Percentiles rank a stretch among this genome's conserved stretches.
Evolutionary conservation across 2,329 filamentous ascomycete species (phyloP).

Genomic region (Fusarium sp.): DNA sequence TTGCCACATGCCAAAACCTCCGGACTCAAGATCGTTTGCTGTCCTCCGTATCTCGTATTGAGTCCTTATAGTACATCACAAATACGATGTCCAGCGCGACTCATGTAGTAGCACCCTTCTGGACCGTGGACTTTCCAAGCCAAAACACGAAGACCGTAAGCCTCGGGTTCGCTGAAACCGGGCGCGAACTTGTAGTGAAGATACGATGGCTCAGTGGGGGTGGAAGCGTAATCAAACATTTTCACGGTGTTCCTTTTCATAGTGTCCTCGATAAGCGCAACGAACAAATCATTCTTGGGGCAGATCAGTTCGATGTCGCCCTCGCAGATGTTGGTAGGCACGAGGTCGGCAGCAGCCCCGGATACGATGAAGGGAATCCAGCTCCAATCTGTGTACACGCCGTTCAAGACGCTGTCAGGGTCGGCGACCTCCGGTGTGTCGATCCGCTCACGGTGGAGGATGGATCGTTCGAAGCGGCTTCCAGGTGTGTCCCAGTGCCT

Average conservation of each 20-base stretch:
- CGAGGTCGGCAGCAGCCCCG: neutral
- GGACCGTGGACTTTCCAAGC: neutral
- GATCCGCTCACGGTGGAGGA: neutral
- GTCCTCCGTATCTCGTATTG: neutral
- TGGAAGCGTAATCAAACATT: neutral
- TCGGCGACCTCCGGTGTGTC: neutral
- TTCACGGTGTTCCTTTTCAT: no score
- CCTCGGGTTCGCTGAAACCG: neutral
- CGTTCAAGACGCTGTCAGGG: neutral
- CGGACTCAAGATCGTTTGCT: neutral
- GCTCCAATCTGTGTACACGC: neutral
- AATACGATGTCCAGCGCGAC: constrained; percentile 1
- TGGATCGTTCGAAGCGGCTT: neutral
- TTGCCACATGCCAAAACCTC: neutral
- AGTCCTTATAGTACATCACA: no score
- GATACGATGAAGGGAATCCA: neutral
- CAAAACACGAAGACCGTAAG: constrained; percentile 1
- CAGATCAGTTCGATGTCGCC: constrained; percentile 11
- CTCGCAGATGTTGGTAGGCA: neutral
- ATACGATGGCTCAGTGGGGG: neutral
- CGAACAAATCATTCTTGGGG: neutral
- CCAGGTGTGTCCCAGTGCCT: neutral
- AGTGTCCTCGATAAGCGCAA: neutral
- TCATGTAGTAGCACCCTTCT: neutral
- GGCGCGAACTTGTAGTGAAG: neutral